Evolutionary conservation across 2,329 filamentous ascomycete species (phyloP).

Genomic region (Arthrobotrys musiformis): DNA sequence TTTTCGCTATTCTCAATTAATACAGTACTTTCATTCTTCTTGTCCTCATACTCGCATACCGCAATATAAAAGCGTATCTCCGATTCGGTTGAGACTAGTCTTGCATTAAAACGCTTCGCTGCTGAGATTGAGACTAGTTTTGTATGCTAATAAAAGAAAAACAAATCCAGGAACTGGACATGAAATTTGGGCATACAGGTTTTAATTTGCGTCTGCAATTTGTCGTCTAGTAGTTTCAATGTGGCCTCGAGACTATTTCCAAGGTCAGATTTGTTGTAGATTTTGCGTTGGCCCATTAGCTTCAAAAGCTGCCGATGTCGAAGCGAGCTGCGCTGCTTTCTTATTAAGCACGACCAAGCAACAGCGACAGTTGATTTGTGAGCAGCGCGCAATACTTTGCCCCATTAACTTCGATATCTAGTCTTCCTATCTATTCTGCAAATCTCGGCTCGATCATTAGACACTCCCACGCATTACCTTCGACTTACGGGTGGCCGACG

Average conservation of each 20-base stretch:
- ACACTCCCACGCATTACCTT: background rate
- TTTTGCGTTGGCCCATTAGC: conserved; percentile 8
- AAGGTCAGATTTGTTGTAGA: background rate
- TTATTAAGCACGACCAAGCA: conserved; percentile 16
- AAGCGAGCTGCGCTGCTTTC: conserved; percentile 6
- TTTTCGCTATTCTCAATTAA: background rate
- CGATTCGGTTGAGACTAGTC: background rate
- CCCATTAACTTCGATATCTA: background rate
- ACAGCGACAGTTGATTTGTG: conserved; percentile 19
- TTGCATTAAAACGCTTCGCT: no score
- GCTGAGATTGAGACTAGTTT: background rate
- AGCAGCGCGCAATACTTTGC: conserved; percentile 9
- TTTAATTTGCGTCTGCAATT: no score
- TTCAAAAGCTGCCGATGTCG: conserved; percentile 16
- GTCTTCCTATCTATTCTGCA: background rate
- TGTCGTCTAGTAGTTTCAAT: no score
- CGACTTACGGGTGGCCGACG: background rate
- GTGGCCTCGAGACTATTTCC: no score
- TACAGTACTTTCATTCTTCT: background rate
- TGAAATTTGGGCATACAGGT: no score
- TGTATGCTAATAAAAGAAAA: background rate
- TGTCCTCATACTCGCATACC: no score
- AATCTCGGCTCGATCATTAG: background rate
- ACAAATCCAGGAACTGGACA: background rate
- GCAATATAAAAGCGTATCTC: background rate